Base-by-base conservation (phyloP, 1,139 yeast species). In the Kurtzmaniella natalensis region DNA sequence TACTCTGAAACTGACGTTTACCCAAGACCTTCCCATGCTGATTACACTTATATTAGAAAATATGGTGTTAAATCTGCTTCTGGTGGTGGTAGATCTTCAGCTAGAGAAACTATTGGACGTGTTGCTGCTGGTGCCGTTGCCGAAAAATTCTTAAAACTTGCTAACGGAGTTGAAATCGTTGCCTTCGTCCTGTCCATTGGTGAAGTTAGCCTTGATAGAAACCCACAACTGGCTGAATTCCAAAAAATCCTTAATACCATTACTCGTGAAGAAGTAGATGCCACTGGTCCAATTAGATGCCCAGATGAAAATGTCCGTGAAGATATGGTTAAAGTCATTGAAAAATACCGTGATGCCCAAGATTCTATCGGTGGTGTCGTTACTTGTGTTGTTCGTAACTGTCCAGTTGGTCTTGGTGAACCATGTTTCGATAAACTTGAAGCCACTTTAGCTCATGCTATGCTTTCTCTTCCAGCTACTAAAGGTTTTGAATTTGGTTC, bases 91-190 rank as follows among this genome's bases (percentile, higher is more conserved):
- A 78, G 98, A 56, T 84, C 96, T 16, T 81, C 94, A 28, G 98
- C 98, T 9, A 79, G 98, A 61, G 98, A 92, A 62, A 92, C 98
- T 33, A 92, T 94, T 49, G 98, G 97, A 36, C 76, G 98, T 58
- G 98, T 92, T 35, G 98, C 98, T 33, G 98, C 97, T 10, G 97
- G 97, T 47, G 97, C 96, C 38, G 81, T 92, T 59, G 98, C 98
- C 30, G 98, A 92, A 59, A 89, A 88, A 64, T 79, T 87, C 46
- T 72, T 92, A 53, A 55, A 66, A 35, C 78, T 82, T 49, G 83
- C 85, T 36, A 81, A 83, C 55, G 76, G 78, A 40, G 94, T 92
- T 32, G 98, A 94, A 61, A 87, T 92, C 51, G 96, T 92, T 25
- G 98, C 97, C 0, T 92, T 94, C 63, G 97, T 92, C 21, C 78